phyloP scores from a whole-genome alignment of 2,329 filamentous ascomycete genomes.

The Colletotrichum viniferum region DNA sequence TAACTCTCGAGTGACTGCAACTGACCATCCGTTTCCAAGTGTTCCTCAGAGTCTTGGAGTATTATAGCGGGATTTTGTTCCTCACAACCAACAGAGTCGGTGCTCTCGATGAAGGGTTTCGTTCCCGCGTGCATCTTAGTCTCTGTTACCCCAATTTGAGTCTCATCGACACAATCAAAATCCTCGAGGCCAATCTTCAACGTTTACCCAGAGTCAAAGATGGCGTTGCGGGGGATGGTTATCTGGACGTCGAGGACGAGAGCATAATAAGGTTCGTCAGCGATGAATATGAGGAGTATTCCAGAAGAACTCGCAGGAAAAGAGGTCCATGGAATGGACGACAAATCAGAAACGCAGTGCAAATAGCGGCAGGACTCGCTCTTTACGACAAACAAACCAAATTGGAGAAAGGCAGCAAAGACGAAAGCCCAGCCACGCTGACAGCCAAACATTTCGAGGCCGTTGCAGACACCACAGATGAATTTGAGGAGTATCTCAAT shows the following conservation, averaged over 20 bases:
- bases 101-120: conserved; percentile 49
- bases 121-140: conserved; percentile 41
- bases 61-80: conserved; percentile 45
- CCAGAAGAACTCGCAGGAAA: no score
- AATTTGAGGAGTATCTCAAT: no score
- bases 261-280: conserved; percentile 20
- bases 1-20: rapidly evolving
- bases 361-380: neutral
- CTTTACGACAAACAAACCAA: neutral
- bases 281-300: neutral
- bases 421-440: neutral
- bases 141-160: conserved; percentile 36
- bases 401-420: rapidly evolving
- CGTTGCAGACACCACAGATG: neutral
- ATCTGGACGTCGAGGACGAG: conserved; percentile 23
- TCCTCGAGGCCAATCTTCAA: conserved; percentile 32
- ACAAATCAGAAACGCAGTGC: conserved; percentile 32
- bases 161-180: conserved; percentile 23
- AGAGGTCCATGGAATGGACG: conserved; percentile 32
- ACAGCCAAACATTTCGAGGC: neutral
- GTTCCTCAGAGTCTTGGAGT: conserved; percentile 44
- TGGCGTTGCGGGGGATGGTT: conserved; percentile 17
- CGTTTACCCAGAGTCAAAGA: conserved; percentile 18
- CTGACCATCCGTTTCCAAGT: conserved; percentile 22
- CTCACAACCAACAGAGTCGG: conserved; percentile 52